phyloP scores from a whole-genome alignment of 495 filamentous ascomycete species.

The Penicillium diatomitis region DNA sequence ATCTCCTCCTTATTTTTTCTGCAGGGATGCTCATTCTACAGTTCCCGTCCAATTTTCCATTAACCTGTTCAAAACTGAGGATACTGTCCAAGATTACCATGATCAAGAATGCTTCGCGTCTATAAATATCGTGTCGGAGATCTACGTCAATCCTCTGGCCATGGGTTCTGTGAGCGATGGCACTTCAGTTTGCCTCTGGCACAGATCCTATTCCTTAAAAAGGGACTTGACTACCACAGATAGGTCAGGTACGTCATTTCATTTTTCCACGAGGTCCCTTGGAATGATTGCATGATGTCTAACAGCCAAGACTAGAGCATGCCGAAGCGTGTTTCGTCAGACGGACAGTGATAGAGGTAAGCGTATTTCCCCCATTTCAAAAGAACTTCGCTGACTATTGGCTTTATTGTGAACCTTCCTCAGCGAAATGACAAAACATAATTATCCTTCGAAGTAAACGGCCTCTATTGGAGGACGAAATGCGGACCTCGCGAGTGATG shows the following conservation, averaged over 20 bases:
- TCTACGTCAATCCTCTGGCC: neutral
- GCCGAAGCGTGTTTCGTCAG: neutral
- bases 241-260: neutral
- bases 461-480: neutral
- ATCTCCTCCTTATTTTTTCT: neutral
- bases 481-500: neutral
- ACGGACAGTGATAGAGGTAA: neutral
- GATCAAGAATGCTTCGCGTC: neutral
- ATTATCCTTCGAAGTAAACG: neutral
- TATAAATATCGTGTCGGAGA: neutral
- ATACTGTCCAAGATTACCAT: neutral
- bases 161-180: neutral
- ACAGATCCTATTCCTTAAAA: neutral
- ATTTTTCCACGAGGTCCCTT: neutral
- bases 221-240: neutral
- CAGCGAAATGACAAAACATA: neutral
- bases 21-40: neutral
- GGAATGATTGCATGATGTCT: neutral
- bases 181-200: neutral
- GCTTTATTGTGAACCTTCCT: neutral
- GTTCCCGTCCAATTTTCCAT: neutral
- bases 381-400: neutral
- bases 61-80: neutral
- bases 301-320: neutral
- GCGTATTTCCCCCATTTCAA: neutral